These are phyloP conservation scores for Macrolepiota albuminosa DNA, from an alignment of 768 basidiomycete species.

Conservation along the genomic window DNA sequence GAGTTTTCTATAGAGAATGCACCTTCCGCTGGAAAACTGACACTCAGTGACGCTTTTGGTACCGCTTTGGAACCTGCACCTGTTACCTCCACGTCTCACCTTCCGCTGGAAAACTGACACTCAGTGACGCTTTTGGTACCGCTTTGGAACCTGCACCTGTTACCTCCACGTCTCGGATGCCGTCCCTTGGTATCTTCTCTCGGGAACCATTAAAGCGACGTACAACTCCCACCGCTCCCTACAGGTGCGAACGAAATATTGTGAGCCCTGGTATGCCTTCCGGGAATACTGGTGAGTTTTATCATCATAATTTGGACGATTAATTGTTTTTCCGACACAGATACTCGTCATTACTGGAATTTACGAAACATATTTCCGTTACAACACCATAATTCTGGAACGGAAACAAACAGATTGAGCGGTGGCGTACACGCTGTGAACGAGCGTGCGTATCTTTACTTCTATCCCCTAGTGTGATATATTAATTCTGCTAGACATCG, in stretches of 20 bases:
- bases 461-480: constrained; percentile 7
- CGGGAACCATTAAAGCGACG: constrained; percentile 61
- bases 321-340: constrained; percentile 24
- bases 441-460: constrained; percentile 44
- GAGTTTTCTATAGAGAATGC: constrained; percentile 28
- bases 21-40: constrained; percentile 40
- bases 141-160: constrained; percentile 66
- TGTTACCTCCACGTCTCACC: constrained; percentile 44
- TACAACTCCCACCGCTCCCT: constrained; percentile 45
- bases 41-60: constrained; percentile 44
- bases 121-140: constrained; percentile 45
- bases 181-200: constrained; percentile 45
- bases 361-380: constrained; percentile 67
- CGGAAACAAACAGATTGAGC: constrained; percentile 22
- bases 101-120: constrained; percentile 40
- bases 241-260: constrained; percentile 26
- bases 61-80: constrained; percentile 64
- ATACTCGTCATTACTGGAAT: constrained; percentile 56
- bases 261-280: constrained; percentile 54
- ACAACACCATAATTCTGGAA: constrained; percentile 41
- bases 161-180: constrained; percentile 44
- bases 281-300: constrained; percentile 47
- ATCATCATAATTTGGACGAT: neutral
- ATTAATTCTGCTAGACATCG: constrained; percentile 32
- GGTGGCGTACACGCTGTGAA: constrained; percentile 65